Base-by-base conservation (phyloP, 2,329 filamentous ascomycete species). In the Pseudogymnoascus destructans region DNA sequence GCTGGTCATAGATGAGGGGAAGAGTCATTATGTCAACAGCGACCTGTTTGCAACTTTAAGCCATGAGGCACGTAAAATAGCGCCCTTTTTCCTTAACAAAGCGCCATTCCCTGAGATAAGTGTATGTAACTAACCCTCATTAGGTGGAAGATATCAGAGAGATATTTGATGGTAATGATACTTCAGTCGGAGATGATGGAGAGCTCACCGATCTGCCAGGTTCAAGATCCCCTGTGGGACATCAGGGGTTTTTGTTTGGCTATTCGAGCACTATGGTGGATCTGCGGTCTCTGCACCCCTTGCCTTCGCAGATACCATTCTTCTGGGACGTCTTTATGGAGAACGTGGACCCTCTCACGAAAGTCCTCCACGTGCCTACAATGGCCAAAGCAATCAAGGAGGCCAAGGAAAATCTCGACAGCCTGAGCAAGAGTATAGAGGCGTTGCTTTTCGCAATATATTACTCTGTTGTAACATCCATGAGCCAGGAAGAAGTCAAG, bases 301-400 rank as follows among this genome's bases (percentile, higher is more conserved):
- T 82, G 0, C 78, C 82, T 0, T 80, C 81, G 1, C 82, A 85
- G 62, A 82, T 86, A 55, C 77, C 76, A 0, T 79, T 80, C 55
- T 80, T 88, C 58, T 89, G 86, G 86, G 77, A 82, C 55, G 75
- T 83, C 9, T 90, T 81, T 69, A 79, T 84, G 61, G 83, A 88
- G 63, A 88, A 87, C 57, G 85, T 90, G 7, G 85, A 90, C 64
- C 84, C 86, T 0, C 70, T 89, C 8, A 75, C 86, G 64, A 89
- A 88, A 67, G 74, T 89, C 10, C 67, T 89, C 6, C 87, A 91
- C 67, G 74, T 86, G 0, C 86, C 85, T 0, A 82, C 82, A 2
- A 78, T 83, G 67, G 80, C 81, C 59, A 76, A 77, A 25, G 73
- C 80, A 0, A 76, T 89, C 35, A 75, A 82, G 15, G 75, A 81